Evolutionary conservation across 78 protist genomes (phyloP).

Genomic region (Bigelowiella natans): DNA sequence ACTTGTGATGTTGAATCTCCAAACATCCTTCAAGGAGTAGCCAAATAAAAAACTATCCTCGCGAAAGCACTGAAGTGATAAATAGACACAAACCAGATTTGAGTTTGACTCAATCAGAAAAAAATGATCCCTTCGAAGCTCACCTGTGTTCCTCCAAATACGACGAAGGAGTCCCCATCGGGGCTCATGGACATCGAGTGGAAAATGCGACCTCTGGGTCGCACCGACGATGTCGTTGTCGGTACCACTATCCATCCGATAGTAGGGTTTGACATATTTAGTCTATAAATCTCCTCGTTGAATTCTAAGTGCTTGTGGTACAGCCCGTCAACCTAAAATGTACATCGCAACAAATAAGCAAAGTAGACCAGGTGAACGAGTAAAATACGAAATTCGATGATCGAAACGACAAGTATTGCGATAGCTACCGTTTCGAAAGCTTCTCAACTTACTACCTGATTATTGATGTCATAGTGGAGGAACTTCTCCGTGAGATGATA

Average conservation of each 20-base stretch:
- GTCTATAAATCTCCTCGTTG: background rate
- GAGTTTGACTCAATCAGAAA: too few species aligned
- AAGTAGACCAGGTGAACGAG: too few species aligned
- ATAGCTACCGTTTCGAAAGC: too few species aligned
- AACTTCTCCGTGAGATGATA: background rate
- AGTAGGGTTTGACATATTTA: background rate
- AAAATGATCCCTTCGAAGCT: too few species aligned
- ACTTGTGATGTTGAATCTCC: background rate
- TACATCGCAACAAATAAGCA: too few species aligned
- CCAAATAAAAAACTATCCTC: background rate
- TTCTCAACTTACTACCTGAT: background rate
- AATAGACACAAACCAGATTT: background rate
- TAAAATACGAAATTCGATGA: too few species aligned
- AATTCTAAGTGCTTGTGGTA: background rate
- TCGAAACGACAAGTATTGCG: too few species aligned
- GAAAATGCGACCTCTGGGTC: background rate
- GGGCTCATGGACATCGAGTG: background rate
- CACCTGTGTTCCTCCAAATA: background rate
- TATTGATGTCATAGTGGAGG: background rate
- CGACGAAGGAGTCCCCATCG: background rate
- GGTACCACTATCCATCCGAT: background rate
- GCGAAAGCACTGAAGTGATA: background rate
- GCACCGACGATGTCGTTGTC: background rate
- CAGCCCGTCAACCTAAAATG: background rate
- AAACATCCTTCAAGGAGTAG: background rate